Evolutionary conservation across 345 rosid genomes (phyloP).

Genomic region (Fremontodendron californicum): DNA sequence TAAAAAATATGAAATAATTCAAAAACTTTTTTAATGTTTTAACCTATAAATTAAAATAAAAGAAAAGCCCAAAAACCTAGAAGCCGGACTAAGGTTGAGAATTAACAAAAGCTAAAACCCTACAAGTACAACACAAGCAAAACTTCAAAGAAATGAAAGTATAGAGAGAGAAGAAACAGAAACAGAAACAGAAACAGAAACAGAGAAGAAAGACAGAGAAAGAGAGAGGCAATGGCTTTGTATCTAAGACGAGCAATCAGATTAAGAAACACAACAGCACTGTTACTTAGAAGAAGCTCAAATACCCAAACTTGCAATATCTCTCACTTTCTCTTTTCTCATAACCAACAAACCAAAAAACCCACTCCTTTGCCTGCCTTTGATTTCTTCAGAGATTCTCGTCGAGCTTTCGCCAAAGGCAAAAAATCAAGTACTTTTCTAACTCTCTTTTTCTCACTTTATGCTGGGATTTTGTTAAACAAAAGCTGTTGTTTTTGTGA

Average conservation of each 20-base stretch:
- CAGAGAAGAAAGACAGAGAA: no score
- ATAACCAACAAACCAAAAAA: constrained; percentile 13
- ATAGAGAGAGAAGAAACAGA: neutral
- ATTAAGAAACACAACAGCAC: constrained; percentile 28
- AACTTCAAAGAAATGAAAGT: neutral
- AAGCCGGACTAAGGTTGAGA: neutral
- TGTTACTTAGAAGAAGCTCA: constrained; percentile 36
- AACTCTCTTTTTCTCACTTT: no score
- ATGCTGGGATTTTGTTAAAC: no score
- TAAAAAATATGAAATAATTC: no score
- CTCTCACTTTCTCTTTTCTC: constrained; percentile 21
- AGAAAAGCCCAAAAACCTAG: neutral
- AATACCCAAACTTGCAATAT: constrained; percentile 26
- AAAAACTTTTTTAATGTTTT: no score
- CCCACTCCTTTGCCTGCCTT: constrained; percentile 9
- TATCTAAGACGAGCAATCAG: constrained; percentile 45
- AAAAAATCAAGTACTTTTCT: no score
- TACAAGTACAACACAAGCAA: neutral
- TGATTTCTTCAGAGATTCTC: no score
- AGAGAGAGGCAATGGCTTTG: constrained; percentile 44
- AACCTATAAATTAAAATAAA: no score
- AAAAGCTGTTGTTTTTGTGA: no score
- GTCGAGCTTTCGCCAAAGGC: no score
- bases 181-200: neutral
- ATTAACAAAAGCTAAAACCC: neutral